phyloP scores from a whole-genome alignment of 1,284 basidiomycete genomes.

The Pholiota adiposa region DNA sequence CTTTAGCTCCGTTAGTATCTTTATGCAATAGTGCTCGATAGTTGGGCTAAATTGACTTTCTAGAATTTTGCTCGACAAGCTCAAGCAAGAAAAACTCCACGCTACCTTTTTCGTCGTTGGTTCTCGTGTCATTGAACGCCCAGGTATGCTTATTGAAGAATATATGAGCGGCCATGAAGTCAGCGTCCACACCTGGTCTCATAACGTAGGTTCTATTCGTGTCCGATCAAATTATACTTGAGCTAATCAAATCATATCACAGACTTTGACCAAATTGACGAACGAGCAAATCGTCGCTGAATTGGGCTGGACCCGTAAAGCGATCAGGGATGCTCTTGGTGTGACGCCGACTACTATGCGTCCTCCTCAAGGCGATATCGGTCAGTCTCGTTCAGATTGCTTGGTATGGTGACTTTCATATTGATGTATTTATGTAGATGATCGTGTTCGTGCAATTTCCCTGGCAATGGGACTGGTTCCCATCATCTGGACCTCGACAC shows the following conservation, averaged over 20 bases:
- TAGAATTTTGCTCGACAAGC: conserved; percentile 59
- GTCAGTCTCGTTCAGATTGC: conserved; percentile 33
- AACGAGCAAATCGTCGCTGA: conserved; percentile 92
- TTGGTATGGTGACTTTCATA: neutral
- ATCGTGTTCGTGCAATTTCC: conserved; percentile 87
- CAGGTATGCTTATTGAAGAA: conserved; percentile 79
- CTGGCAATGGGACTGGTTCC: conserved; percentile 82
- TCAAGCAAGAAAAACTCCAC: conserved; percentile 66
- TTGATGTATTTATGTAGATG: conserved; percentile 53
- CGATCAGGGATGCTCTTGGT: conserved; percentile 77
- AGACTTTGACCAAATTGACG: conserved; percentile 82
- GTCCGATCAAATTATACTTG: conserved; percentile 20
- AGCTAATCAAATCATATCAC: neutral
- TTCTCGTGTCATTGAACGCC: conserved; percentile 84
- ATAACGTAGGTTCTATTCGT: conserved; percentile 44
- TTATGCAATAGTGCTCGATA: neutral
- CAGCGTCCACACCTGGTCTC: conserved; percentile 81
- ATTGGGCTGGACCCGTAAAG: conserved; percentile 89
- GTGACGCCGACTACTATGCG: conserved; percentile 79
- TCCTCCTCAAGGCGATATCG: conserved; percentile 65
- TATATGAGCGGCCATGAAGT: conserved; percentile 88
- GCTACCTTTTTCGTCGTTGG: conserved; percentile 95
- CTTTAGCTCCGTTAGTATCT: conserved; percentile 10
- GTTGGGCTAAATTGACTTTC: neutral
- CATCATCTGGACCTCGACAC: conserved; percentile 78